Conservation (phyloP, 2,329 filamentous ascomycete species). For the Hymenoscyphus linearis region DNA sequence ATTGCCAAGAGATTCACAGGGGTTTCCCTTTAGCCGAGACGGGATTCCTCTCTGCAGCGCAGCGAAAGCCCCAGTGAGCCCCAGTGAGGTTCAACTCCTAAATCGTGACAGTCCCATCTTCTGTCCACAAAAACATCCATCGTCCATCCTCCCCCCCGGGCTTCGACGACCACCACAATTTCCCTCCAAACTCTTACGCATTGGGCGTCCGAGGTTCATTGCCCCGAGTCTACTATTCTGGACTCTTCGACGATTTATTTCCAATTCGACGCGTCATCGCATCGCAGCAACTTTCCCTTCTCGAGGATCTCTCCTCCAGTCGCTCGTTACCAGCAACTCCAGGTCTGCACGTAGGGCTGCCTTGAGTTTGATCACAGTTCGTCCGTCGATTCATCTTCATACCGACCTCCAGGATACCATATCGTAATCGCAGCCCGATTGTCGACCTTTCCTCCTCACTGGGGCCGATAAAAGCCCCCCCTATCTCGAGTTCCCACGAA, state of each 20-base stretch:
- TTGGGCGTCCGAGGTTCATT: slow-evolving; percentile 22
- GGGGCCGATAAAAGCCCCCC: slow-evolving; percentile 19
- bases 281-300: slow-evolving; percentile 20
- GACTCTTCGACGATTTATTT: slow-evolving; percentile 18
- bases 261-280: slow-evolving; percentile 27
- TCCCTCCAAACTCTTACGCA: slow-evolving; percentile 6
- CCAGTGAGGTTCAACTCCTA: slow-evolving; percentile 7
- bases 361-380: slow-evolving; percentile 3
- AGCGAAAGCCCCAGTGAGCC: too few relatives aligned
- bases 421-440: slow-evolving; percentile 22
- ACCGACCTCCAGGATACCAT: slow-evolving; percentile 23
- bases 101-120: slow-evolving; percentile 18
- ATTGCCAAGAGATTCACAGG: slow-evolving; percentile 5
- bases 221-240: slow-evolving; percentile 18
- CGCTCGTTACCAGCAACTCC: slow-evolving; percentile 28
- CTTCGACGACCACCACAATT: slow-evolving; percentile 2
- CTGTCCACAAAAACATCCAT: slow-evolving; percentile 8
- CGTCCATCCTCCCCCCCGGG: slow-evolving; percentile 11
- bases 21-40: slow-evolving; percentile 1
- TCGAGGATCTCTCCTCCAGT: slow-evolving; percentile 30
- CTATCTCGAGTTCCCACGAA: slow-evolving; percentile 25
- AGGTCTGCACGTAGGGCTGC: slow-evolving; percentile 20
- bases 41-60: neutral
- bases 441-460: slow-evolving; percentile 8
- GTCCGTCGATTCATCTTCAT: slow-evolving; percentile 21